Evolutionary conservation across 345 rosid species (phyloP).

Genomic region (Noccaea caerulescens): DNA sequence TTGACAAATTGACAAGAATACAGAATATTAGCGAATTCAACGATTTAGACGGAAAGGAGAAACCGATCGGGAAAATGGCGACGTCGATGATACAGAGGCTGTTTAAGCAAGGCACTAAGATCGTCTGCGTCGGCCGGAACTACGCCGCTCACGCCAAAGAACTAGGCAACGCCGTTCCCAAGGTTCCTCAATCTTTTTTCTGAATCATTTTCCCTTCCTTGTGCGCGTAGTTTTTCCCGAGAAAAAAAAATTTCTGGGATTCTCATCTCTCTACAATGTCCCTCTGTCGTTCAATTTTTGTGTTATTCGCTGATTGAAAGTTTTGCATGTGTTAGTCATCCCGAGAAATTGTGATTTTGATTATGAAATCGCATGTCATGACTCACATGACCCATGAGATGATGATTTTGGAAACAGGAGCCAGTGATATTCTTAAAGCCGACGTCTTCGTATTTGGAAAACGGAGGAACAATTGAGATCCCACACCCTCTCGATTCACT

Average conservation of each 20-base stretch:
- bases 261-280: background rate
- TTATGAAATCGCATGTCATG: too few species aligned
- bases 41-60: slow-evolving; percentile 3
- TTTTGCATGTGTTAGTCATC: background rate
- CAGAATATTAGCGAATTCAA: background rate
- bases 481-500: slow-evolving; percentile 75
- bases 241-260: background rate
- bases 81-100: slow-evolving; percentile 57
- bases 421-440: slow-evolving; percentile 95
- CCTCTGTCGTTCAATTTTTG: background rate
- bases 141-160: slow-evolving; percentile 97
- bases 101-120: slow-evolving; percentile 76
- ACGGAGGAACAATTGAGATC: slow-evolving; percentile 90
- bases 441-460: slow-evolving; percentile 88
- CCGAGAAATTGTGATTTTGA: background rate
- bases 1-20: slow-evolving; percentile 2
- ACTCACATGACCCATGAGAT: too few species aligned
- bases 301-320: background rate
- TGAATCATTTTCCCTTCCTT: background rate
- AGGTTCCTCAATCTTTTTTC: slow-evolving; percentile 47
- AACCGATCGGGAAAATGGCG: slow-evolving; percentile 43
- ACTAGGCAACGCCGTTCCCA: slow-evolving; percentile 97
- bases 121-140: slow-evolving; percentile 97
- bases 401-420: slow-evolving; percentile 49
- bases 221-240: background rate